These are phyloP conservation scores for Trichoderma sp. DNA, from an alignment of 2,329 filamentous ascomycete species.

Conservation along the genomic window DNA sequence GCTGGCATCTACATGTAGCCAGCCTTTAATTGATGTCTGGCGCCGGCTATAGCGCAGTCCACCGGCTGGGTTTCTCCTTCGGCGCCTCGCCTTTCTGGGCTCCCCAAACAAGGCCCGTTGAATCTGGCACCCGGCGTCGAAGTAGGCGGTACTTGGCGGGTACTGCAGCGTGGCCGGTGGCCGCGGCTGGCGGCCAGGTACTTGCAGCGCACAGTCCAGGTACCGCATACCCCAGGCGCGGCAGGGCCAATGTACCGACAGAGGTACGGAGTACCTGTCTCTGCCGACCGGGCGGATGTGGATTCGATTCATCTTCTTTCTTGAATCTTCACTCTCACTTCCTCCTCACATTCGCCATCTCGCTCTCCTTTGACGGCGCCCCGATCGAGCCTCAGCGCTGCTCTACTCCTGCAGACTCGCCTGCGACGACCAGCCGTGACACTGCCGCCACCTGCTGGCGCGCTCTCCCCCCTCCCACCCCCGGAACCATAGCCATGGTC, in stretches of 20 bases:
- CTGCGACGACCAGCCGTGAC: constrained; percentile 32
- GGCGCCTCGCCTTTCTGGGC: constrained; percentile 22
- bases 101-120: constrained; percentile 14
- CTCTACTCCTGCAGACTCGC: constrained; percentile 23
- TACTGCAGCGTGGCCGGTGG: not conserved
- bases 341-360: constrained; percentile 21
- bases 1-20: not conserved
- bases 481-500: constrained; percentile 50
- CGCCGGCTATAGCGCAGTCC: constrained; percentile 22
- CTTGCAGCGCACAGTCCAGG: not conserved
- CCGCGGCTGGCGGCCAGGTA: not conserved
- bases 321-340: constrained; percentile 32
- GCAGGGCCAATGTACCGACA: constrained; percentile 23
- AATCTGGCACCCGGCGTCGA: constrained; percentile 3
- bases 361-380: constrained; percentile 15
- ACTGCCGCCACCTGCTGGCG: constrained; percentile 39
- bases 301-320: constrained; percentile 30
- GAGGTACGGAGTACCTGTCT: constrained; percentile 24
- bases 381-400: constrained; percentile 20
- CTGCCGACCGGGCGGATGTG: constrained; percentile 28
- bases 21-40: constrained; percentile 19
- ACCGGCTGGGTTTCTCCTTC: constrained; percentile 16
- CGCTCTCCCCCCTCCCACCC: constrained; percentile 25
- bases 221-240: constrained; percentile 18
- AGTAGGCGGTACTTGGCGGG: not conserved